A percentile compares a stretch with the other conserved stretches of the same genome.
These are phyloP conservation scores for Rosa lucieae DNA, from an alignment of 306 rosid genomes.

Conservation along the genomic window DNA sequence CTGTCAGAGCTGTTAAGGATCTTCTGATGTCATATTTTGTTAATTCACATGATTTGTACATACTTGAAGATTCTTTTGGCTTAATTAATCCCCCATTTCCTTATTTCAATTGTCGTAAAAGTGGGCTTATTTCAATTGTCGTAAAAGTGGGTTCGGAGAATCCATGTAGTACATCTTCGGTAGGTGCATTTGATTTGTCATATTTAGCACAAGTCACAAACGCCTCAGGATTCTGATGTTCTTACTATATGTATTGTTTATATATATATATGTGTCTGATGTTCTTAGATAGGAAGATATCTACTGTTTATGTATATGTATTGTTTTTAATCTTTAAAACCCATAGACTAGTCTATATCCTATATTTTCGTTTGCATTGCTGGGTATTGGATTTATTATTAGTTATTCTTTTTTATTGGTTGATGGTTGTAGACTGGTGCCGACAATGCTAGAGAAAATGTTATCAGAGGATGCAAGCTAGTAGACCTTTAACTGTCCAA, in stretches of 20 bases:
- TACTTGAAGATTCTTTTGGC: neutral
- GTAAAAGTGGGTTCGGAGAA: neutral
- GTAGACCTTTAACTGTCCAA: constrained; percentile 24
- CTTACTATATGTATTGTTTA: neutral
- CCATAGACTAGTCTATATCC: neutral
- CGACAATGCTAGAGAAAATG: constrained; percentile 47
- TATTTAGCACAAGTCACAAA: neutral
- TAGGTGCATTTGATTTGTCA: neutral
- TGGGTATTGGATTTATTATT: constrained; percentile 26
- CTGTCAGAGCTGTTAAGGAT: neutral
- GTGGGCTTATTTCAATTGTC: neutral
- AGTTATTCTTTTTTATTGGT: constrained; percentile 18
- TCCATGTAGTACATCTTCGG: too few species aligned
- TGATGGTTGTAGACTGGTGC: constrained; percentile 46
- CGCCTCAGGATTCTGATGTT: too few species aligned
- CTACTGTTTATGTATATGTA: neutral
- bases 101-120: neutral
- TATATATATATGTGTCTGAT: too few species aligned
- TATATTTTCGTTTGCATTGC: neutral
- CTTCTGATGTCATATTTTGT: neutral
- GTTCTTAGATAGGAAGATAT: constrained; percentile 30
- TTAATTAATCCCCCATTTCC: neutral
- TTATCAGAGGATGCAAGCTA: constrained; percentile 29
- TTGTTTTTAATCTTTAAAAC: neutral
- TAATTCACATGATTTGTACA: neutral